Base-by-base conservation (phyloP, 768 basidiomycete species). In the Leccinum incarnatum region DNA sequence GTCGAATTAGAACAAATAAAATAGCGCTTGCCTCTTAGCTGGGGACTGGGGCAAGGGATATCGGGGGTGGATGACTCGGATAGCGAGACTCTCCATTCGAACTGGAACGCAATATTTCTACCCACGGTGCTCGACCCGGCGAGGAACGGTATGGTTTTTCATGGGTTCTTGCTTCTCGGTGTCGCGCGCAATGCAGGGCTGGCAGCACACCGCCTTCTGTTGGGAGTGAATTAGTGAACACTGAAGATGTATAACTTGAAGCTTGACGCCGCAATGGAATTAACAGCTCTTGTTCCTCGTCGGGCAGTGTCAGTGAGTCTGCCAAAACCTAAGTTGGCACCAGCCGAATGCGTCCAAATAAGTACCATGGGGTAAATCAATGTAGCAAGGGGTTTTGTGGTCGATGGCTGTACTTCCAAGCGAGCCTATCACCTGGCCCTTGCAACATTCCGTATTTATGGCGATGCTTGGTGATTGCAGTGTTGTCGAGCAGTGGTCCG, bases 1-100 rank as follows among this genome's bases (percentile, higher is more conserved):
- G 42, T 52, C 55, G 40, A 67, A 69, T 71, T 49, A 19, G 12
- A 49, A 29, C 2, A 27, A 48, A 34, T 25, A 42, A 47, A 50
- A 52, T 48, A 57, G 29, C 8, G 25, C 36, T 59, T 8, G 5
- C 45, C 42, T 40, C 47, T 53, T 49, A n/a, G 15, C 42, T 29
- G 11, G 7, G 9, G 19, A 45, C 27, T n/a, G 8, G n/a, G 54
- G 27, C 48, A 29, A 56, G 36, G 36, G 9, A 23, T 37, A 40
- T 5, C 17, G 2, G 10, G 15, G 36, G 34, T 36, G 14, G 7
- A 36, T 8, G 15, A 7, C 32, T 32, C 32, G 6, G 36, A 36
- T 37, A 36, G 36, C 36, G 14, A 32, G 32, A 34, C 32, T 15
- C 15, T 37, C 36, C 36, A 37, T 8, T 37, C 15, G 36, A 37